These are phyloP conservation scores for Podospora appendiculata DNA, from an alignment of 495 filamentous ascomycete species.

Conservation along the genomic window DNA sequence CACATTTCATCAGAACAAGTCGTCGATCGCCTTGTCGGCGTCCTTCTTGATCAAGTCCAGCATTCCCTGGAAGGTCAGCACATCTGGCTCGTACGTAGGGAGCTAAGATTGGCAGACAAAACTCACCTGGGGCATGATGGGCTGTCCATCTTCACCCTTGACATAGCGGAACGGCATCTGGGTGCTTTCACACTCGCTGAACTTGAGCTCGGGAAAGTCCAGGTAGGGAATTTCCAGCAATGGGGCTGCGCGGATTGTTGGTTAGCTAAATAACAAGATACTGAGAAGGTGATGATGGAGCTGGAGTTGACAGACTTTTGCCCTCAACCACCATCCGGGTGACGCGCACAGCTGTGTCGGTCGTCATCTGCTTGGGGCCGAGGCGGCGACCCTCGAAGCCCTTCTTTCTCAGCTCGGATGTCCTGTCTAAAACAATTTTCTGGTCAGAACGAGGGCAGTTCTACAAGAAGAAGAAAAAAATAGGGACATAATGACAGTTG, in stretches of 20 bases:
- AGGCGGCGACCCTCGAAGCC: slow-evolving; percentile 83
- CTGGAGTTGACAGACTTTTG: slow-evolving; percentile 47
- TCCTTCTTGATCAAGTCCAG: slow-evolving; percentile 87
- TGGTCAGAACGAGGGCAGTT: neutral
- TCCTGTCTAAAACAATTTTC: slow-evolving; percentile 57
- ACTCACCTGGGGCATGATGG: slow-evolving; percentile 82
- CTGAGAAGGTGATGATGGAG: neutral
- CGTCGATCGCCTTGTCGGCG: slow-evolving; percentile 82
- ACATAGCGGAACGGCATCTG: slow-evolving; percentile 98
- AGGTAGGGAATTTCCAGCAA: slow-evolving; percentile 71
- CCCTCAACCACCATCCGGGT: slow-evolving; percentile 83
- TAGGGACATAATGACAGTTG: neutral
- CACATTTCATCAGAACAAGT: slow-evolving; percentile 55
- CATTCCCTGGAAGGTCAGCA: slow-evolving; percentile 62
- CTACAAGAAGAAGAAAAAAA: neutral
- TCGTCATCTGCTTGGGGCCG: slow-evolving; percentile 96
- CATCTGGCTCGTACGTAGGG: neutral
- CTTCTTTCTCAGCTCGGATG: slow-evolving; percentile 84
- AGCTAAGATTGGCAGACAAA: neutral
- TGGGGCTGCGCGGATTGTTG: slow-evolving; percentile 41
- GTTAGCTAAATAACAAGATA: neutral
- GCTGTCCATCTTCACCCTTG: slow-evolving; percentile 59
- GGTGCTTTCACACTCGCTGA: slow-evolving; percentile 86
- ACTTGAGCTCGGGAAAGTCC: slow-evolving; percentile 79
- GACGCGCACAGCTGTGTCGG: slow-evolving; percentile 91